phyloP scores from a whole-genome alignment of 352 stramenopile genomes.

The Globisporangium paroecandrum region DNA sequence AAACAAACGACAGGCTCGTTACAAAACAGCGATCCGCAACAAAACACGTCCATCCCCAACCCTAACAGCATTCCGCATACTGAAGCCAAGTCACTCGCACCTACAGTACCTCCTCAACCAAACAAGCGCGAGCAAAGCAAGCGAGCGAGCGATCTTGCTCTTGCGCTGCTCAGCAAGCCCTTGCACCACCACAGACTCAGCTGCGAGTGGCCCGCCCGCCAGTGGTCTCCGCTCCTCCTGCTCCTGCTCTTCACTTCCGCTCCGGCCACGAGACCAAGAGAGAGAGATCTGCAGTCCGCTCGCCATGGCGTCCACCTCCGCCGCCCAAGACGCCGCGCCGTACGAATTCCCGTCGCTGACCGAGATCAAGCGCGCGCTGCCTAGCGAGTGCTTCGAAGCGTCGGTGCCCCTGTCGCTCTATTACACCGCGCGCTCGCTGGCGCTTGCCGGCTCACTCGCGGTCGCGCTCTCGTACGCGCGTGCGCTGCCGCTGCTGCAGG shows the following conservation, averaged over 20 bases:
- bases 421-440: slow-evolving; percentile 58
- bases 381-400: slow-evolving; percentile 68
- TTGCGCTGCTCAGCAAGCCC: slow-evolving; percentile 4
- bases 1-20: not conserved
- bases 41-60: slow-evolving; percentile 1
- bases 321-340: slow-evolving; percentile 17
- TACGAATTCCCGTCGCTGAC: slow-evolving; percentile 75
- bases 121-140: not conserved
- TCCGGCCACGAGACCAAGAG: slow-evolving; percentile 2
- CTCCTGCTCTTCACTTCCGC: slow-evolving; percentile 1
- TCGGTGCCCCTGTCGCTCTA: slow-evolving; percentile 68
- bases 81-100: slow-evolving; percentile 7
- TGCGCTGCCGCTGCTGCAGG: slow-evolving; percentile 36
- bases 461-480: slow-evolving; percentile 42
- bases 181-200: not conserved
- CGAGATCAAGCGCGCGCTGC: slow-evolving; percentile 78
- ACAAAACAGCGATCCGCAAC: not conserved
- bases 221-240: not conserved
- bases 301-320: slow-evolving; percentile 23
- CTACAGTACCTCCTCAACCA: not conserved
- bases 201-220: not conserved
- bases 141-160: not conserved
- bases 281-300: not conserved
- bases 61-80: not conserved
- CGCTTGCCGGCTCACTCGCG: slow-evolving; percentile 40